Conservation (phyloP, 768 basidiomycete species). For the Phanerochaete sordida region DNA sequence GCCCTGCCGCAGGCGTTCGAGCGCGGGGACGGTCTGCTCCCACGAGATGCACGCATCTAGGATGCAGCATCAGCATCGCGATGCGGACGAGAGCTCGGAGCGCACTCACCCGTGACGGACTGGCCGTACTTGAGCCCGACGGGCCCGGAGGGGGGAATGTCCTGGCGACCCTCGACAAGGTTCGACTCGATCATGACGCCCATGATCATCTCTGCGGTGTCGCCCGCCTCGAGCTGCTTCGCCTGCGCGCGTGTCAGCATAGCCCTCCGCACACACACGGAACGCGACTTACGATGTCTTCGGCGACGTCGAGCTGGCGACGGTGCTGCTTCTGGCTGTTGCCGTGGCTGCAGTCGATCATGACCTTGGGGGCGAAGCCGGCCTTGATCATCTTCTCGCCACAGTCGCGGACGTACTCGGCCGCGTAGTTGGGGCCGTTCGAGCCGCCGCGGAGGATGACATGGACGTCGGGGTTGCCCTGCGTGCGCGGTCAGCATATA, state of each 20-base stretch:
- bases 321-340: constrained; percentile 91
- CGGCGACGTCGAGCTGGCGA: constrained; percentile 85
- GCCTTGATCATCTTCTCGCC: constrained; percentile 77
- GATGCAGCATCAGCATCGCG: not conserved
- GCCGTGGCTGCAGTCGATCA: constrained; percentile 98
- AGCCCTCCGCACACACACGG: not conserved
- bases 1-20: constrained; percentile 85
- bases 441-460: constrained; percentile 91
- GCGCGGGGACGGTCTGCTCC: constrained; percentile 77
- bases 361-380: constrained; percentile 73
- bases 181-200: constrained; percentile 97
- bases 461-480: constrained; percentile 92
- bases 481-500: not conserved
- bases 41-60: constrained; percentile 61
- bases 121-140: constrained; percentile 76
- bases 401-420: constrained; percentile 75
- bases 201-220: constrained; percentile 74
- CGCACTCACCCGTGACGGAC: constrained; percentile 74
- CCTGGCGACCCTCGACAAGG: constrained; percentile 82
- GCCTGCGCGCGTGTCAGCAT: constrained; percentile 43
- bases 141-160: constrained; percentile 72
- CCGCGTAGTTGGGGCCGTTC: constrained; percentile 84
- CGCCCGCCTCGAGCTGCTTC: constrained; percentile 64
- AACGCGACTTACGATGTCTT: constrained; percentile 70
- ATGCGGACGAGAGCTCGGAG: not conserved